A percentile compares a stretch with the other conserved stretches of the same genome.
These are phyloP conservation scores for Claviceps fusiformis DNA, from an alignment of 2,329 filamentous ascomycete genomes.

Conservation along the genomic window DNA sequence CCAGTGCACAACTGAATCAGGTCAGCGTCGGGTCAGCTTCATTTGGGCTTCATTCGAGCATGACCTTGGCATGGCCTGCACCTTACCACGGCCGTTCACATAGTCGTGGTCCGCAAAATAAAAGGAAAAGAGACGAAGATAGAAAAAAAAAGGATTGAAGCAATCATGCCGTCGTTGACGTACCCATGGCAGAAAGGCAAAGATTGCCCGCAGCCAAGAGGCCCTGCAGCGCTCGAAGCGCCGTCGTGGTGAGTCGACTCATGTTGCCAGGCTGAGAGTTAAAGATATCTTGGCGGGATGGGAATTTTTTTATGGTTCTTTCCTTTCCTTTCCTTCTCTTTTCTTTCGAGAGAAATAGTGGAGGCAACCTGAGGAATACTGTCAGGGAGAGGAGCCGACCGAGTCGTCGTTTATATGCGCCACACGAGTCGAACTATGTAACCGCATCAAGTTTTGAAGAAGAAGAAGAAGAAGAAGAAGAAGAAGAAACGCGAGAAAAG, in stretches of 20 bases:
- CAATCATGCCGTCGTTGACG: not conserved
- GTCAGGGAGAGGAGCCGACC: not conserved
- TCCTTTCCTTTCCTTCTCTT: too few relatives aligned
- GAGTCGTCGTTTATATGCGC: not conserved
- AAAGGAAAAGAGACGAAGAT: too few relatives aligned
- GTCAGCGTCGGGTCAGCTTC: not conserved
- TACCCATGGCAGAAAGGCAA: constrained; percentile 11
- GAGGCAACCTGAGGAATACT: not conserved
- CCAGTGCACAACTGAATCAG: constrained; percentile 42
- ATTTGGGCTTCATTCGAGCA: not conserved
- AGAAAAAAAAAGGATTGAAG: not conserved
- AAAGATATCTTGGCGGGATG: not conserved
- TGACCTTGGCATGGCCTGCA: not conserved
- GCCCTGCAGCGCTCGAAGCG: constrained; percentile 10
- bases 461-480: not conserved
- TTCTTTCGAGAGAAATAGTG: not conserved
- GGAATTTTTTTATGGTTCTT: not conserved
- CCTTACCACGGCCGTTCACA: too few relatives aligned
- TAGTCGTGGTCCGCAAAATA: not conserved
- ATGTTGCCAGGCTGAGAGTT: constrained; percentile 5
- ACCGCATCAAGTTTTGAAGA: not conserved
- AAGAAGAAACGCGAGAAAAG: too few relatives aligned
- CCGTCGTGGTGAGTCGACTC: constrained; percentile 6
- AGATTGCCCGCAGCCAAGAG: constrained; percentile 9
- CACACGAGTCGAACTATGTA: not conserved